Conservation (phyloP, 805 yeast genomes). For the Blastobotrys muscicola region DNA sequence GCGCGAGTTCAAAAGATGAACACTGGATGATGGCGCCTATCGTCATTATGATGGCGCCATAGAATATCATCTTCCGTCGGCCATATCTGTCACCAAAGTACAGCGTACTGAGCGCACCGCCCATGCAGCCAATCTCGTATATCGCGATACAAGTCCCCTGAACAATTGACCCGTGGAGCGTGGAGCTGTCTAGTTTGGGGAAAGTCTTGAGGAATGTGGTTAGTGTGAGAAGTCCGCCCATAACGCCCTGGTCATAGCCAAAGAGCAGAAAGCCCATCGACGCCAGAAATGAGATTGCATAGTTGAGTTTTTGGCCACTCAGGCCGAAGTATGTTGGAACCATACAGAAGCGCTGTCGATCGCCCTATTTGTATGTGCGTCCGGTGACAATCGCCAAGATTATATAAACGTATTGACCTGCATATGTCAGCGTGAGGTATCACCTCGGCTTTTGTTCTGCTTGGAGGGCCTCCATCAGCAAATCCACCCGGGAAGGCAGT, state of each 20-base stretch:
- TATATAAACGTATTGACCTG: too few species aligned
- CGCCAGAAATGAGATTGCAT: constrained; percentile 15
- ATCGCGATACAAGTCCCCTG: constrained; percentile 23
- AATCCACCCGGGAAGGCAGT: too few species aligned
- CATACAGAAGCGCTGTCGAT: too few species aligned
- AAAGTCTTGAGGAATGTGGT: constrained; percentile 21
- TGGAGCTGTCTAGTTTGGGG: constrained; percentile 9
- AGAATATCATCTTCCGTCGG: constrained; percentile 37
- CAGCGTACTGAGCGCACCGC: constrained; percentile 41
- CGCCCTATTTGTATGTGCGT: too few species aligned
- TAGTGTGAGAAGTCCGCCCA: constrained; percentile 65
- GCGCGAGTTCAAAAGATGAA: constrained; percentile 18
- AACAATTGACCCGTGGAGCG: constrained; percentile 13
- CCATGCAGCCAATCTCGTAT: constrained; percentile 40
- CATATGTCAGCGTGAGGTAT: too few species aligned
- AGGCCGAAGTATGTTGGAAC: not conserved
- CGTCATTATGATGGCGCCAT: constrained; percentile 40
- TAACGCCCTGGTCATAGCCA: constrained; percentile 71
- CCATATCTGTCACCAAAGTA: constrained; percentile 41
- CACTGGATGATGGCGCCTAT: constrained; percentile 42
- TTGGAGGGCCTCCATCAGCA: too few species aligned
- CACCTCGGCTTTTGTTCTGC: too few species aligned
- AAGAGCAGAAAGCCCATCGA: constrained; percentile 36
- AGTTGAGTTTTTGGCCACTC: constrained; percentile 11
- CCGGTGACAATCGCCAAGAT: too few species aligned